Evolutionary conservation across 305 asterid species (phyloP), one percentile per base, ranked within the genome.

Genomic region (Fraxinus velutina): DNA sequence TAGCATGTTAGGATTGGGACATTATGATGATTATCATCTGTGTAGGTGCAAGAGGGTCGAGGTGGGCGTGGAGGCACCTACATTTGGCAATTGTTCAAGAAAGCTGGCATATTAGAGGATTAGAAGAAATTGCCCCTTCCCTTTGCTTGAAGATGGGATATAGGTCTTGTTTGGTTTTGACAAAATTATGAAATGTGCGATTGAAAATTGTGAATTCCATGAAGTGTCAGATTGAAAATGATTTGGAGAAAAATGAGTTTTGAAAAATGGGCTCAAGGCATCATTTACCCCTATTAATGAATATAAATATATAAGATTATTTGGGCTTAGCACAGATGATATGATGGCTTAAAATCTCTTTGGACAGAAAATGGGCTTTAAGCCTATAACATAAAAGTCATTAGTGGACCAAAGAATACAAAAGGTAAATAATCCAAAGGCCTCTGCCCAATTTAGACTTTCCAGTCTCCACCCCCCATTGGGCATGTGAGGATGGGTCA

Each of bases 1-100:
- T 71, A 12, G 82, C 34, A 29, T 17, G 72, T 8, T 30, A n/a
- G 72, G 37, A 10, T 79, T 36, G 9, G 73, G 81, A 77, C 74
- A 19, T 60, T 17, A 15, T 33, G 39, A 5, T 33, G 37, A 78
- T 57, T 55, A n/a, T 55, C 66, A 55, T 55, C 27, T 55, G 3
- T 55, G 10, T 55, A 55, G 24, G 27, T 55, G 22, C 66, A 55
- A 55, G 24, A 55, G 66, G 66, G 27, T 55, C 27, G 10, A 55
- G 22, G 21, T 55, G 66, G 22, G 27, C 9, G 66, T 55, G 10
- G 24, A 55, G 24, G 0, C 24, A 17, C 66, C 66, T n/a, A 50
- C 62, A 50, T 50, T n/a, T 50, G 62, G 62, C 62, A 5, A 50
- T 3, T 50, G 62, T n/a, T 15, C 21, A n/a, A 50, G 1, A 21